Conservation (phyloP, 305 asterid species). For the Plantago lanceolata region DNA sequence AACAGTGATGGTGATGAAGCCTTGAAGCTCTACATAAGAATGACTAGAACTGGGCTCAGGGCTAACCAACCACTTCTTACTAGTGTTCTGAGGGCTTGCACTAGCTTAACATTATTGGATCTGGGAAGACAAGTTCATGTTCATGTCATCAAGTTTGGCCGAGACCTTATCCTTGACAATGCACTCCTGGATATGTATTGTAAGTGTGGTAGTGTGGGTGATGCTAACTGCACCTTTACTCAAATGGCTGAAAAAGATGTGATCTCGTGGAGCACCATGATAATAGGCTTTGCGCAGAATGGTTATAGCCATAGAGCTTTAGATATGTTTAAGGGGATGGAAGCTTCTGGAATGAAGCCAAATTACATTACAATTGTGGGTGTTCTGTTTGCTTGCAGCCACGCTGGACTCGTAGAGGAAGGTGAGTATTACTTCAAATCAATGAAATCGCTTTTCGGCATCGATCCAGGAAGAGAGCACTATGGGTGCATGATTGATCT, state of each 20-base stretch:
- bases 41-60: slow-evolving; percentile 56
- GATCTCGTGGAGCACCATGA: slow-evolving; percentile 90
- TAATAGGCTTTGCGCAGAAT: slow-evolving; percentile 73
- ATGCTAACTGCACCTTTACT: slow-evolving; percentile 46
- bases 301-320: slow-evolving; percentile 62
- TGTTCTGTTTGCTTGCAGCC: slow-evolving; percentile 77
- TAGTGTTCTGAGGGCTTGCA: slow-evolving; percentile 70
- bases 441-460: slow-evolving; percentile 55
- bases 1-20: slow-evolving; percentile 64
- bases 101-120: slow-evolving; percentile 64
- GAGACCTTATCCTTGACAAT: slow-evolving; percentile 59
- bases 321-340: slow-evolving; percentile 53
- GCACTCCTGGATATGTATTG: slow-evolving; percentile 81
- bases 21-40: slow-evolving; percentile 52
- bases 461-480: slow-evolving; percentile 77
- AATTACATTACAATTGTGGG: slow-evolving; percentile 63
- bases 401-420: slow-evolving; percentile 72
- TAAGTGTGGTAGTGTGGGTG: slow-evolving; percentile 66
- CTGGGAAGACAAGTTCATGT: slow-evolving; percentile 75
- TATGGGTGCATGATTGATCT: slow-evolving; percentile 84
- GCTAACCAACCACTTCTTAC: slow-evolving; percentile 60
- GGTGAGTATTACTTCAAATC: slow-evolving; percentile 52
- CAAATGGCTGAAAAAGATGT: slow-evolving; percentile 61
- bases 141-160: slow-evolving; percentile 56
- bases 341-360: slow-evolving; percentile 43